These are phyloP conservation scores for Moesziomyces antarcticus DNA, from an alignment of 1,284 basidiomycete species.

Conservation along the genomic window DNA sequence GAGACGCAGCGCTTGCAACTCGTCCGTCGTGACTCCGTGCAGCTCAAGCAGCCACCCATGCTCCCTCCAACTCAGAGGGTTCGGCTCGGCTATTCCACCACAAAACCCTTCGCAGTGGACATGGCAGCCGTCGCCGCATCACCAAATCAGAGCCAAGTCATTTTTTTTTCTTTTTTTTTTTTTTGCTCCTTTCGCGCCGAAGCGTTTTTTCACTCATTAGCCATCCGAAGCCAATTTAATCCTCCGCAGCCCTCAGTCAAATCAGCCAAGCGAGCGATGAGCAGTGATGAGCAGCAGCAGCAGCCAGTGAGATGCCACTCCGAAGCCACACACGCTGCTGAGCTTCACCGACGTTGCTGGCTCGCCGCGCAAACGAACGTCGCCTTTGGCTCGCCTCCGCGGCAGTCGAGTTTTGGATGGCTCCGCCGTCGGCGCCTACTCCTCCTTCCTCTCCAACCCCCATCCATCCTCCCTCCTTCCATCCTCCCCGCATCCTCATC, in stretches of 20 bases:
- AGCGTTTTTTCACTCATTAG: neutral
- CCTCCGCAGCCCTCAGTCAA: neutral
- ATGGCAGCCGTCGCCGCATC: neutral
- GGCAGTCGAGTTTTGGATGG: neutral
- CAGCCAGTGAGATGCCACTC: too few relatives aligned
- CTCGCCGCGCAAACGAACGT: too few relatives aligned
- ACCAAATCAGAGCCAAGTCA: constrained; percentile 11
- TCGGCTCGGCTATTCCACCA: neutral
- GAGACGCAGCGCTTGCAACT: neutral
- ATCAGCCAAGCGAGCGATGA: neutral
- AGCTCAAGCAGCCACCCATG: neutral
- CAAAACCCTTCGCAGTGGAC: neutral
- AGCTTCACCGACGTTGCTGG: neutral
- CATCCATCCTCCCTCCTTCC: neutral
- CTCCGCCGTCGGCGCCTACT: too few relatives aligned
- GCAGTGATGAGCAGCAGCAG: too few relatives aligned
- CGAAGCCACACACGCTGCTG: neutral
- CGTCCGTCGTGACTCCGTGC: neutral
- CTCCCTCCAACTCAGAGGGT: too few relatives aligned
- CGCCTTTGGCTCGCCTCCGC: neutral
- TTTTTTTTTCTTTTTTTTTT: constrained; percentile 6
- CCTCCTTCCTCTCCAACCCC: too few relatives aligned
- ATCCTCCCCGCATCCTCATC: neutral
- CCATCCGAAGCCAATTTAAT: constrained; percentile 1
- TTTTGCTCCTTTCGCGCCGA: neutral